A percentile compares a stretch with the other conserved stretches of the same genome.
phyloP scores from a whole-genome alignment of 345 rosid genomes.

The Dovyalis caffra region DNA sequence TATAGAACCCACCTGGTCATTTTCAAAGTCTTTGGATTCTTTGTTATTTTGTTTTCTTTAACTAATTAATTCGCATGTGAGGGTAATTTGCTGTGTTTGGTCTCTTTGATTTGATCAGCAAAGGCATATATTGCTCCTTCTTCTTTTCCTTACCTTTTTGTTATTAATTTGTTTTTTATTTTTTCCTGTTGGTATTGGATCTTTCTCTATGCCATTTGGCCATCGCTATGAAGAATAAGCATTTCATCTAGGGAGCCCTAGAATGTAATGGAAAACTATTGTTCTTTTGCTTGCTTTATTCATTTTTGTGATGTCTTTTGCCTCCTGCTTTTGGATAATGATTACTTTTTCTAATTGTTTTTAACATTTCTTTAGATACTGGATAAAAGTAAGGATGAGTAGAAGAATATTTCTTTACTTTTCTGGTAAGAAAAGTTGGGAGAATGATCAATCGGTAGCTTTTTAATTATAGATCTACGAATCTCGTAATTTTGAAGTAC shows the following conservation, averaged over 20 bases:
- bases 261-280: slow-evolving; percentile 34
- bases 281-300: slow-evolving; percentile 42
- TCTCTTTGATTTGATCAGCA: slow-evolving; percentile 9
- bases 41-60: neutral
- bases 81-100: neutral
- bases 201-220: slow-evolving; percentile 12
- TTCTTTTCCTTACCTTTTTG: neutral
- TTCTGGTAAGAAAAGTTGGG: neutral
- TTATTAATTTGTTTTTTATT: neutral
- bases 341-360: slow-evolving; percentile 10
- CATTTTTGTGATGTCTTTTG: slow-evolving; percentile 21
- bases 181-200: neutral
- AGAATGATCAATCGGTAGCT: neutral
- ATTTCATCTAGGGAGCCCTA: slow-evolving; percentile 18
- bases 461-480: neutral
- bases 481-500: neutral
- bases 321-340: slow-evolving; percentile 24
- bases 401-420: neutral
- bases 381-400: neutral
- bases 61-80: slow-evolving; percentile 1
- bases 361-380: slow-evolving; percentile 1
- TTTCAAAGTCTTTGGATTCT: neutral
- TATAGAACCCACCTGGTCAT: neutral
- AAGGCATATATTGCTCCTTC: slow-evolving; percentile 10
- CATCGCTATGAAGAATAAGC: neutral